Base-by-base conservation (phyloP, 805 yeast species). In the Wickerhamiella australiensis region DNA sequence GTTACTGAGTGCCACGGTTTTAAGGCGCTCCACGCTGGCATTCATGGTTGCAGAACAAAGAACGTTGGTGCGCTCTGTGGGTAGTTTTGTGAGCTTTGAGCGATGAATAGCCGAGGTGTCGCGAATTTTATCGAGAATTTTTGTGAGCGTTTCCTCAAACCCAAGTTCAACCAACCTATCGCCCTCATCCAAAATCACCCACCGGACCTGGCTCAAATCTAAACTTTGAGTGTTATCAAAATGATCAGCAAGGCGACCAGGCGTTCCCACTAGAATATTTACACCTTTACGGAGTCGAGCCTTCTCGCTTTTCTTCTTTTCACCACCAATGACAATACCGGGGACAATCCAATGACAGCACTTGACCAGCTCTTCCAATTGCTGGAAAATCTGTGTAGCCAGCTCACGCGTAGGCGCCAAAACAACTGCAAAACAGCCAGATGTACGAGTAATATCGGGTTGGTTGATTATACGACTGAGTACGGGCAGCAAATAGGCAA, bases 291-390 rank as follows among this genome's bases (percentile, higher is more conserved):
- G 76, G 29, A 92, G 67, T 59, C 99, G 71, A 1, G 97, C 96
- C 73, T 92, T 92, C 65, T 92, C 99, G 1, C 95, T 77, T 61
- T 92, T 94, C 65, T 90, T 90, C 75, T 90, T 88, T 63, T 92
- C 99, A 53, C 99, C 99, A 61, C 99, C 99, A 67, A 87, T 87
- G 22, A 92, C 94, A 37, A 88, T 77, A 36, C 97, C 95, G 0
- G 98, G 96, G 4, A 94, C 98, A 40, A 92, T 75, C 65, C 83
- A 78, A 61, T 85, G 94, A 62, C 90, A 82, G 61, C 88, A 78
- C 50, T 82, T 74, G 36, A 80, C 72, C 27, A 92, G 64, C 1
- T 77, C 71, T 57, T 84, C 90, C 52, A 87, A 71, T 3, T 88
- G 95, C 5, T 82, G 70, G 60, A 84, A 82, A 46, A 90, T 87